Evolutionary conservation across 2,329 filamentous ascomycete genomes (phyloP), one percentile per base, ranked within the genome.

Genomic region (Kalaharituber pfeilii): DNA sequence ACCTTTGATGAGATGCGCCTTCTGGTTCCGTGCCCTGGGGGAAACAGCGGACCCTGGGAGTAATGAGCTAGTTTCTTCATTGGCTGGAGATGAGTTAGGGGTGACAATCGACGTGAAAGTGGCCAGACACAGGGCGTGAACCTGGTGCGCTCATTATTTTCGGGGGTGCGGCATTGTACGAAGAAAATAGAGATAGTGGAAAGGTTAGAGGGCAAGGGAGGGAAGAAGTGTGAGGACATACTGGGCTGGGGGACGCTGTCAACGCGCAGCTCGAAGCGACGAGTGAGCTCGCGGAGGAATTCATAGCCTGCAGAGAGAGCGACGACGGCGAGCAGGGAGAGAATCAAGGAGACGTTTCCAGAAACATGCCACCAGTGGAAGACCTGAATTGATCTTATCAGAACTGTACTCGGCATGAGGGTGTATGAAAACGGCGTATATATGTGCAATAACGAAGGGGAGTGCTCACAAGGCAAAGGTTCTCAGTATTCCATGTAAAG

Each of bases 271-370:
- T 96, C 89, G 67, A 93, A 96, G 53, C 77, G 75, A 53, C 88
- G 76, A 42, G 84, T 83, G 9, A 78, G 69, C 62, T 86, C 80
- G 58, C 91, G 83, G 29, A 98, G 73, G 51, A 80, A 84, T 71
- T 98, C 91, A 73, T 96, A 98, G 61, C 86, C 87, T n/a, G 87
- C 86, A 29, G 83, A 84, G 60, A 98, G 74, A 57, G 84, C 75
- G 57, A 93, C 77, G 63, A 98, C 81, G 62, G 80, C 84, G 62
- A 91, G 64, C 57, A 98, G 80, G 26, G 89, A 94, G 65, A 87
- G 68, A 67, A 95, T 64, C 55, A 98, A 81, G 29, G 83, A 83
- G 52, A 77, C 65, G 2, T 81, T 80, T 57, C 81, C 80, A 58
- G 76, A 80, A 68, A 98, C 72, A 70, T 85, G 88, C 91, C 91